Percentiles rank a stretch among this genome's conserved stretches.
These are phyloP conservation scores for Lactarius tabidus DNA, from an alignment of 768 basidiomycete species.

Conservation along the genomic window DNA sequence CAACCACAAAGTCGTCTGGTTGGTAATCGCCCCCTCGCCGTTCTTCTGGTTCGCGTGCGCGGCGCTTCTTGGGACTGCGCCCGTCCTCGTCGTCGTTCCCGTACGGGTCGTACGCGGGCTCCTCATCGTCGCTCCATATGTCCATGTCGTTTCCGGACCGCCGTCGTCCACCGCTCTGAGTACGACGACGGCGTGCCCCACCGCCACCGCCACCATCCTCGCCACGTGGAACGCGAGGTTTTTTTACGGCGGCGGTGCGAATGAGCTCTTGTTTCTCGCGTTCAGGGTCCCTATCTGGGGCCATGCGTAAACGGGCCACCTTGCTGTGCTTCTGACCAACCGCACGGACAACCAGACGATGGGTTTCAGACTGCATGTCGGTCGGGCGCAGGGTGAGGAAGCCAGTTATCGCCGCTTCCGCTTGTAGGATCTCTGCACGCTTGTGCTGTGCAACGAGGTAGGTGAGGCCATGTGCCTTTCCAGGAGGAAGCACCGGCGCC, in stretches of 20 bases:
- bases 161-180: slow-evolving; percentile 30
- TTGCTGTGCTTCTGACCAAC: slow-evolving; percentile 85
- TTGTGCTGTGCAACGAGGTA: slow-evolving; percentile 91
- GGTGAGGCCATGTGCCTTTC: slow-evolving; percentile 70
- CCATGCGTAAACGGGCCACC: slow-evolving; percentile 72
- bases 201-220: slow-evolving; percentile 46
- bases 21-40: slow-evolving; percentile 68
- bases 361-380: slow-evolving; percentile 86
- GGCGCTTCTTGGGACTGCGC: slow-evolving; percentile 42
- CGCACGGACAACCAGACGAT: slow-evolving; percentile 81
- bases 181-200: slow-evolving; percentile 43
- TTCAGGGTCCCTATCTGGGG: slow-evolving; percentile 76
- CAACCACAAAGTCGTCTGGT: slow-evolving; percentile 81
- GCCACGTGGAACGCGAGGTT: slow-evolving; percentile 55
- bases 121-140: slow-evolving; percentile 69
- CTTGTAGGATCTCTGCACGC: slow-evolving; percentile 78
- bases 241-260: slow-evolving; percentile 54
- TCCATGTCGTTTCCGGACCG: slow-evolving; percentile 38
- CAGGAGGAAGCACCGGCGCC: slow-evolving; percentile 19
- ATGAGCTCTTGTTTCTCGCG: slow-evolving; percentile 65
- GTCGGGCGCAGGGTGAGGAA: slow-evolving; percentile 82
- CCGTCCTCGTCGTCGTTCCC: slow-evolving; percentile 43
- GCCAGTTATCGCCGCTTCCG: slow-evolving; percentile 79
- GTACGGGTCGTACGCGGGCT: slow-evolving; percentile 39
- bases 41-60: slow-evolving; percentile 37